Evolutionary conservation across 2,329 filamentous ascomycete species (phyloP).

Genomic region (Fusarium gaditjirri): DNA sequence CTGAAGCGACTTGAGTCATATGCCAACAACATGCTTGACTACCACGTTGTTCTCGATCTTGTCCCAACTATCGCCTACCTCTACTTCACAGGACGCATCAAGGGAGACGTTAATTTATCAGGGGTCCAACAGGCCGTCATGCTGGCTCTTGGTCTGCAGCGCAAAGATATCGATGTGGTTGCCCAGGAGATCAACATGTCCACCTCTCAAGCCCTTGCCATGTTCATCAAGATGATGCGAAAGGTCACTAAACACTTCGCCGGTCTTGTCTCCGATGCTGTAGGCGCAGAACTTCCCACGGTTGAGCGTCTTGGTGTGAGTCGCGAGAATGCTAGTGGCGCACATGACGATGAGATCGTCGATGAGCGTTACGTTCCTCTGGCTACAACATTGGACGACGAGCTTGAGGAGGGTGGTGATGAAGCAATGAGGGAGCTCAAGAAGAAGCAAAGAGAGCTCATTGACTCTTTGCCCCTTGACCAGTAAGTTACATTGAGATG

Average conservation of each 20-base stretch:
- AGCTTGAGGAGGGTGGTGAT: constrained; percentile 84
- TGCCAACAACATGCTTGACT: constrained; percentile 96
- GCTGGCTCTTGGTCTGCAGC: constrained; percentile 89
- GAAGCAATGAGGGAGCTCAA: constrained; percentile 77
- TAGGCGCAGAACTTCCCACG: constrained; percentile 72
- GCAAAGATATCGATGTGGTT: constrained; percentile 84
- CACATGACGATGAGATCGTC: constrained; percentile 75
- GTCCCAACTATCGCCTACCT: constrained; percentile 83
- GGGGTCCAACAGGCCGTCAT: constrained; percentile 89
- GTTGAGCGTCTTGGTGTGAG: constrained; percentile 67
- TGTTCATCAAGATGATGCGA: constrained; percentile 96
- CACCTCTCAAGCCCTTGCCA: constrained; percentile 84
- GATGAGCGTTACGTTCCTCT: constrained; percentile 76
- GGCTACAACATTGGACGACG: constrained; percentile 78
- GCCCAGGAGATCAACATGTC: constrained; percentile 81
- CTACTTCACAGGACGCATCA: constrained; percentile 85
- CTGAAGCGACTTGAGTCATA: constrained; percentile 95
- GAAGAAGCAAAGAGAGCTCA: constrained; percentile 86
- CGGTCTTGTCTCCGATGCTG: constrained; percentile 77
- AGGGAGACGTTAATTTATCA: constrained; percentile 73
- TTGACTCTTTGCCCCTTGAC: constrained; percentile 89
- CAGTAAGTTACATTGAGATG: constrained; percentile 55
- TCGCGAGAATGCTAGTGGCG: constrained; percentile 67
- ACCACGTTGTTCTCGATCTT: constrained; percentile 95
- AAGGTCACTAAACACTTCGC: constrained; percentile 87